Evolutionary conservation across 1,284 basidiomycete genomes (phyloP).

Genomic region (Cryptococcus sp.): DNA sequence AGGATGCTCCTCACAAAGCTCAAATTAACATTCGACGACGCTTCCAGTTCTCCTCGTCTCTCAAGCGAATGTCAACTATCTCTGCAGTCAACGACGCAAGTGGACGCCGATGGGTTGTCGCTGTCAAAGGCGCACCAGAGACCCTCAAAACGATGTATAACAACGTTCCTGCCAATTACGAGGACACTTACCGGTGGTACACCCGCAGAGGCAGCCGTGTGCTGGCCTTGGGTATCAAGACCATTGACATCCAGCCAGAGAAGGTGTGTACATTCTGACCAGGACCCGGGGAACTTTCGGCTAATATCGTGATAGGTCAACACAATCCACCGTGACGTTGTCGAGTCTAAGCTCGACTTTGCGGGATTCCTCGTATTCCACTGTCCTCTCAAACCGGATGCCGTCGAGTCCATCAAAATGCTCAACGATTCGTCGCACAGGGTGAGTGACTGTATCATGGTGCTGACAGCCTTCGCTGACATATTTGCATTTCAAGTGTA

Average conservation of each 20-base stretch:
- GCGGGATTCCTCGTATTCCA: slow-evolving; percentile 95
- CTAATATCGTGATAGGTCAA: slow-evolving; percentile 65
- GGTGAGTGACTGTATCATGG: slow-evolving; percentile 58
- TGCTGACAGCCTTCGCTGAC: not conserved
- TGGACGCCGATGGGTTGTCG: slow-evolving; percentile 54
- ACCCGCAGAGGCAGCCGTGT: slow-evolving; percentile 89
- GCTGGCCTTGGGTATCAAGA: slow-evolving; percentile 82
- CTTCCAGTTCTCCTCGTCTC: slow-evolving; percentile 92
- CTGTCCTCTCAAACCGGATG: slow-evolving; percentile 92
- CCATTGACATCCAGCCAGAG: slow-evolving; percentile 69
- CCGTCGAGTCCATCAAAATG: slow-evolving; percentile 84
- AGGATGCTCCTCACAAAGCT: slow-evolving; percentile 62
- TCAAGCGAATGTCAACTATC: slow-evolving; percentile 94
- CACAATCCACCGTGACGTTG: slow-evolving; percentile 72
- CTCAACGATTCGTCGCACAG: slow-evolving; percentile 90
- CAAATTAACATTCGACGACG: slow-evolving; percentile 76
- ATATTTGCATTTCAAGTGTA: slow-evolving; percentile 62
- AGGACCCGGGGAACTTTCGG: not conserved
- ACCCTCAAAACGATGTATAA: slow-evolving; percentile 85
- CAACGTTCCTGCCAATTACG: slow-evolving; percentile 73
- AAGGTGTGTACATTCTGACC: slow-evolving; percentile 58
- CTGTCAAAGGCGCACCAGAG: slow-evolving; percentile 94
- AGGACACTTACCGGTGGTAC: slow-evolving; percentile 90
- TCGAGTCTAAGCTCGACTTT: slow-evolving; percentile 75
- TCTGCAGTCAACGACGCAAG: slow-evolving; percentile 61